phyloP scores from a whole-genome alignment of 1,139 yeast genomes.

The Geotrichum siamense region DNA sequence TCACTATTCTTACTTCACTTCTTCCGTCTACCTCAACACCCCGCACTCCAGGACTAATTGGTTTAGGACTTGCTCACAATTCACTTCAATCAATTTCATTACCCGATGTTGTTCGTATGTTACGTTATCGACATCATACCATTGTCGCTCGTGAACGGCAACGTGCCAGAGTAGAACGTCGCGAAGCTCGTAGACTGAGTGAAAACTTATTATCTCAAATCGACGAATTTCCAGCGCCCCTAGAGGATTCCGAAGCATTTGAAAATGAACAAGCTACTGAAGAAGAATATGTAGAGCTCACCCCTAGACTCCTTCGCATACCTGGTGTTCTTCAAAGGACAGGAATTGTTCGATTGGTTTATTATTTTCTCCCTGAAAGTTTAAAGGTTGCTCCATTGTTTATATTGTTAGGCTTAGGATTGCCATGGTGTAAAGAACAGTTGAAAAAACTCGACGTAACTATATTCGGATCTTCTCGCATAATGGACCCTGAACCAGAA shows the following conservation, averaged over 20 bases:
- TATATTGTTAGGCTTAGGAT: background rate
- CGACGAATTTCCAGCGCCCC: constrained; percentile 9
- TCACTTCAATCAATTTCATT: constrained; percentile 19
- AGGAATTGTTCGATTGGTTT: constrained; percentile 27
- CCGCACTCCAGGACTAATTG: constrained; percentile 25
- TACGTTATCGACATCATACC: constrained; percentile 6
- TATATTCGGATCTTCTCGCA: background rate
- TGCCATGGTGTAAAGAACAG: background rate
- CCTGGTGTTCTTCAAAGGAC: constrained; percentile 37
- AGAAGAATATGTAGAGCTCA: background rate
- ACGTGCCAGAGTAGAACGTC: constrained; percentile 11
- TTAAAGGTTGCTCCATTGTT: background rate
- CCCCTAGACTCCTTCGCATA: constrained; percentile 25
- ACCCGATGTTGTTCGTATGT: constrained; percentile 5
- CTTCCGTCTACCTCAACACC: background rate
- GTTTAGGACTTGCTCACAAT: constrained; percentile 35
- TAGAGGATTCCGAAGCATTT: constrained; percentile 1
- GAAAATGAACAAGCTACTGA: constrained; percentile 12
- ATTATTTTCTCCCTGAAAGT: background rate
- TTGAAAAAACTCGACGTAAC: background rate
- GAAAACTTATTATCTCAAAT: constrained; percentile 5
- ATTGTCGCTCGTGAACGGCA: constrained; percentile 11
- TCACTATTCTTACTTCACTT: no score
- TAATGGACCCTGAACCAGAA: background rate
- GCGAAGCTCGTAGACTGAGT: constrained; percentile 10